These are phyloP conservation scores for Entomortierella beljakovae DNA, from an alignment of 192 early-diverging fungal genomes.

Conservation along the genomic window DNA sequence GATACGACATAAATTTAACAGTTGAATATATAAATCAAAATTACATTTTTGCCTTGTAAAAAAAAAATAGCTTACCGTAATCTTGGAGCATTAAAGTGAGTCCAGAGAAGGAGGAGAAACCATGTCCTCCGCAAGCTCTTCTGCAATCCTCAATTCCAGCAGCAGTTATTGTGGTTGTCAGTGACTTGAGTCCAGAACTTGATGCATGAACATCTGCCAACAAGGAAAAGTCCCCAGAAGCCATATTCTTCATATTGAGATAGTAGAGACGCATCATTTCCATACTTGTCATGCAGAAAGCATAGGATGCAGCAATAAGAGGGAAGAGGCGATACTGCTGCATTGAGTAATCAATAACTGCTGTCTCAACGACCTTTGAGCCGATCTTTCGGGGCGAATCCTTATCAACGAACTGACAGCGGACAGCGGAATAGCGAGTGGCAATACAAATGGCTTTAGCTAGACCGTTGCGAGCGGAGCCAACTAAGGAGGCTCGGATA, in stretches of 20 bases:
- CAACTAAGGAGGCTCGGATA: conserved; percentile 81
- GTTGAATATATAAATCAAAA: not conserved
- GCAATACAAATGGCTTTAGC: conserved; percentile 80
- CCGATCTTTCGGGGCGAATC: conserved; percentile 57
- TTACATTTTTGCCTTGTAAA: not conserved
- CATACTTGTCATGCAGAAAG: conserved; percentile 74
- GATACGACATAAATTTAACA: not conserved
- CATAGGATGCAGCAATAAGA: conserved; percentile 76
- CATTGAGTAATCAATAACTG: conserved; percentile 81
- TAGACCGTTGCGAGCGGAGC: conserved; percentile 65
- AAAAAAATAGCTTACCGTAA: conserved; percentile 42
- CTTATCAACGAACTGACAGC: conserved; percentile 77
- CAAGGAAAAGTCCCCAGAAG: conserved; percentile 68
- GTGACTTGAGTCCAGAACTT: conserved; percentile 76
- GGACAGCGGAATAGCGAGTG: conserved; percentile 75
- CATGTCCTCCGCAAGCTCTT: conserved; percentile 82
- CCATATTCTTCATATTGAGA: conserved; percentile 66
- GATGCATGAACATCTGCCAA: conserved; percentile 82
- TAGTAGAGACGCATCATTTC: conserved; percentile 72
- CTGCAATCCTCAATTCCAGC: conserved; percentile 78
- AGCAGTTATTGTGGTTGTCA: conserved; percentile 73
- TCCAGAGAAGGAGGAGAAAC: conserved; percentile 79
- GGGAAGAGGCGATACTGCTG: conserved; percentile 81
- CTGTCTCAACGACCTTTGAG: conserved; percentile 65
- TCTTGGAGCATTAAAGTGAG: conserved; percentile 76